Conservation (phyloP, 2,329 filamentous ascomycete genomes). For the Aspergillus fumigatus region DNA sequence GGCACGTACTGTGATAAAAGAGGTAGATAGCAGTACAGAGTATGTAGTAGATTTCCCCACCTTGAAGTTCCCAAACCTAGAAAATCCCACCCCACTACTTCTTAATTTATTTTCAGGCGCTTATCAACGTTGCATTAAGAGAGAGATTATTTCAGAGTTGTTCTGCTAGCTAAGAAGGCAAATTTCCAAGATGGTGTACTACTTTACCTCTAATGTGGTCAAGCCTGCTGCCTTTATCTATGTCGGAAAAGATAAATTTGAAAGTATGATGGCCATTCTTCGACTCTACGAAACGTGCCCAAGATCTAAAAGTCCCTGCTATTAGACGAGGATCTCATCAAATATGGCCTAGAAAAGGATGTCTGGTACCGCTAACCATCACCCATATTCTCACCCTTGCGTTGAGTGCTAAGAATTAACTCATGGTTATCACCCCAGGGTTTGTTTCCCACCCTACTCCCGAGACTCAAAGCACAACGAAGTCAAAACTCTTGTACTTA, state of each 20-base stretch:
- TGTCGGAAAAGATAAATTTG: constrained; percentile 97
- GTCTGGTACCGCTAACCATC: constrained; percentile 62
- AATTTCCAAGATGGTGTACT: constrained; percentile 69
- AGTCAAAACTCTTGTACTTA: constrained; percentile 1
- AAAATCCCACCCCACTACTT: neutral
- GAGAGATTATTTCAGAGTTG: neutral
- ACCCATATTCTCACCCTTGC: neutral
- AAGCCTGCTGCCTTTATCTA: constrained; percentile 83
- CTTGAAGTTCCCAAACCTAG: neutral
- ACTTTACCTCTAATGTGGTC: constrained; percentile 84
- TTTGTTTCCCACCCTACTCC: constrained; percentile 17
- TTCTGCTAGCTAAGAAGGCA: neutral
- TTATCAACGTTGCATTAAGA: neutral
- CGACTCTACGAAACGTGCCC: neutral
- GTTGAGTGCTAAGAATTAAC: neutral
- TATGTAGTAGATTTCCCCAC: neutral
- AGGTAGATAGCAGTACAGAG: no score
- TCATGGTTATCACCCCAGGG: constrained; percentile 21
- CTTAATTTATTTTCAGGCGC: neutral
- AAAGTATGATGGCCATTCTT: constrained; percentile 61
- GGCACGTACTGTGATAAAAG: no score
- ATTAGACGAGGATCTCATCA: constrained; percentile 91
- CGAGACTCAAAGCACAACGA: neutral
- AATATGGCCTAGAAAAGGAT: constrained; percentile 90
- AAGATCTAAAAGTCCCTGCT: constrained; percentile 11